phyloP scores from a whole-genome alignment of 176 grass and related monocot genomes.

The Phoenix roebelenii region DNA sequence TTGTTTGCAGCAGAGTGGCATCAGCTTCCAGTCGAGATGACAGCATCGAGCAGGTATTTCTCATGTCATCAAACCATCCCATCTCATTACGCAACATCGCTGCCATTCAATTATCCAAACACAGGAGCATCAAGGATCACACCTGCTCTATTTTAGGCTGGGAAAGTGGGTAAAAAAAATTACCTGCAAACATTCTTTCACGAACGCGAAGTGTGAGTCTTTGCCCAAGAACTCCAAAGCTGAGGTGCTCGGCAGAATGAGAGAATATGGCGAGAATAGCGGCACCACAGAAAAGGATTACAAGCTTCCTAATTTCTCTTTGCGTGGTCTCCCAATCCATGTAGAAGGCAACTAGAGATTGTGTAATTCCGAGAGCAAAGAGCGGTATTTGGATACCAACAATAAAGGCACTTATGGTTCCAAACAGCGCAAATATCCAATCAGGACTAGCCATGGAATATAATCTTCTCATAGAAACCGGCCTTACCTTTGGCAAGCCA shows the following conservation, averaged over 20 bases:
- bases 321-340: conserved; percentile 93
- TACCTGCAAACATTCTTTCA: conserved; percentile 72
- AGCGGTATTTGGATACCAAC: conserved; percentile 82
- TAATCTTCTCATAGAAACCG: conserved; percentile 76
- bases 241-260: conserved; percentile 78
- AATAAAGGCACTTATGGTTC: conserved; percentile 62
- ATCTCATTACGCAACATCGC: conserved; percentile 82
- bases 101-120: not conserved
- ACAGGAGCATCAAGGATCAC: no score
- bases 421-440: conserved; percentile 70
- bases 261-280: conserved; percentile 64
- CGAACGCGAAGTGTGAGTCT: conserved; percentile 78
- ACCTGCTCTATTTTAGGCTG: not conserved
- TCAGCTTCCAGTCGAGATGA: conserved; percentile 74
- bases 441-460: conserved; percentile 77
- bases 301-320: conserved; percentile 73
- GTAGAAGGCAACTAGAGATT: conserved; percentile 92
- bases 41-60: conserved; percentile 70
- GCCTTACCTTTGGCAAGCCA: conserved; percentile 30
- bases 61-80: conserved; percentile 80
- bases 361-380: conserved; percentile 78
- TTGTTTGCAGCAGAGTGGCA: conserved; percentile 83
- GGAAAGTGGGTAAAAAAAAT: not conserved
- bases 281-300: conserved; percentile 57
- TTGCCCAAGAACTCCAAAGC: conserved; percentile 93